A percentile compares a stretch with the other conserved stretches of the same genome.
These are phyloP conservation scores for Monilinia aucupariae DNA, from an alignment of 2,329 filamentous ascomycete genomes.

Conservation along the genomic window DNA sequence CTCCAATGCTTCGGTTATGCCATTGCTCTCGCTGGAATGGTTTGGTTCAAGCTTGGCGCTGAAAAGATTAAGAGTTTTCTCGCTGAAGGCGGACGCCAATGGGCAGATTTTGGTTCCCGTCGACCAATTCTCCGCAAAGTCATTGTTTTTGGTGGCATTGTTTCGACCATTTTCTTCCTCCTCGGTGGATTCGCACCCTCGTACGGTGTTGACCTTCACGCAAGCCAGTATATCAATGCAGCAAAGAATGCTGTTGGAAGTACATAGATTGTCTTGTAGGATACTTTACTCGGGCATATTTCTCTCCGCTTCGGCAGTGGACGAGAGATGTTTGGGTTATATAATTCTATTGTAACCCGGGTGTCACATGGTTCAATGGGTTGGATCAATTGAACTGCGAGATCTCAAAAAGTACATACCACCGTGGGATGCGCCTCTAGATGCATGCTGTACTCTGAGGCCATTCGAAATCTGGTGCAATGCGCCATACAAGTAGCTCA, in stretches of 20 bases:
- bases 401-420: constrained; percentile 1
- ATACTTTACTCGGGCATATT: not conserved
- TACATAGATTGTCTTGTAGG: constrained; percentile 12
- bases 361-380: not conserved
- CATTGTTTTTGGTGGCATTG: constrained; percentile 58
- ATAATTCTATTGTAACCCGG: constrained; percentile 5
- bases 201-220: constrained; percentile 47
- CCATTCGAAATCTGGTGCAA: not conserved
- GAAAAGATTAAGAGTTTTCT: constrained; percentile 80
- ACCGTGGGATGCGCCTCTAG: not conserved
- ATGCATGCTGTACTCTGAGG: not conserved
- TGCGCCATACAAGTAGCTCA: not conserved
- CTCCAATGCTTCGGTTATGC: constrained; percentile 81
- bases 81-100: constrained; percentile 65
- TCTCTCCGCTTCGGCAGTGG: constrained; percentile 11
- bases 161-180: constrained; percentile 63
- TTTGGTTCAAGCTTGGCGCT: constrained; percentile 80
- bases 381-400: constrained; percentile 6
- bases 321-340: constrained; percentile 10
- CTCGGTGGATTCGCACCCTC: constrained; percentile 62
- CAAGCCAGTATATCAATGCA: constrained; percentile 35
- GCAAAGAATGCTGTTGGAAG: constrained; percentile 31
- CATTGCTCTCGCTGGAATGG: constrained; percentile 71
- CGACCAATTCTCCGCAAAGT: constrained; percentile 76
- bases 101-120: constrained; percentile 78